Evolutionary conservation across 805 yeast species (phyloP).

Genomic region (Jamesozyma gamospora): DNA sequence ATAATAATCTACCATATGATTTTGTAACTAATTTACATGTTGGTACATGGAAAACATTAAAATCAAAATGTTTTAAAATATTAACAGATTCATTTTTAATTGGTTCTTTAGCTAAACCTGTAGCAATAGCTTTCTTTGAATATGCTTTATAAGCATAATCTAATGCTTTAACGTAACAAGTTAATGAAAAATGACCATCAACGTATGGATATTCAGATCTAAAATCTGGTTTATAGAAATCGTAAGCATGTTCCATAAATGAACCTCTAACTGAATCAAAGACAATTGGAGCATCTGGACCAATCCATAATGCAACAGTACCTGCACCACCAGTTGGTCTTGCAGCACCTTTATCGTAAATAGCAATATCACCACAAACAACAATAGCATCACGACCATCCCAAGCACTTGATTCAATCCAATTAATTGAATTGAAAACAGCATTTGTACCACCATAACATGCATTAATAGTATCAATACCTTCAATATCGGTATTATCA

Average conservation of each 20-base stretch:
- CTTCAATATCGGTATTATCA: conserved; percentile 84
- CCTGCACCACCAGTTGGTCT: conserved; percentile 99
- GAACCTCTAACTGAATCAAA: conserved; percentile 85
- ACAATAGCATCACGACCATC: conserved; percentile 97
- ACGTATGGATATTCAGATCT: conserved; percentile 93
- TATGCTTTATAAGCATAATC: conserved; percentile 79
- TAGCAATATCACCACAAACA: conserved; percentile 95
- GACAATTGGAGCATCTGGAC: conserved; percentile 96
- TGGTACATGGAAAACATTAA: conserved; percentile 95
- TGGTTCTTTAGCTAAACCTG: conserved; percentile 35
- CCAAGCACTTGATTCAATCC: conserved; percentile 95
- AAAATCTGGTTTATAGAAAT: conserved; percentile 96
- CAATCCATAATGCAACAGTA: conserved; percentile 85
- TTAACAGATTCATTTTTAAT: conserved; percentile 51
- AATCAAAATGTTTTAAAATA: conserved; percentile 68
- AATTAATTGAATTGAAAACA: conserved; percentile 82
- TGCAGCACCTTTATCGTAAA: conserved; percentile 93
- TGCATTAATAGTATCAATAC: conserved; percentile 91
- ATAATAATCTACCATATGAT: conserved; percentile 84
- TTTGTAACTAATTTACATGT: conserved; percentile 91
- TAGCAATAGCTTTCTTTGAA: conserved; percentile 60
- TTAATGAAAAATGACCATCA: conserved; percentile 90
- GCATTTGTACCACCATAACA: conserved; percentile 99
- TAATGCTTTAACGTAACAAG: conserved; percentile 89
- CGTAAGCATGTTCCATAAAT: conserved; percentile 94